phyloP scores from a whole-genome alignment of 1,139 yeast species.

The Pichia sp. region DNA sequence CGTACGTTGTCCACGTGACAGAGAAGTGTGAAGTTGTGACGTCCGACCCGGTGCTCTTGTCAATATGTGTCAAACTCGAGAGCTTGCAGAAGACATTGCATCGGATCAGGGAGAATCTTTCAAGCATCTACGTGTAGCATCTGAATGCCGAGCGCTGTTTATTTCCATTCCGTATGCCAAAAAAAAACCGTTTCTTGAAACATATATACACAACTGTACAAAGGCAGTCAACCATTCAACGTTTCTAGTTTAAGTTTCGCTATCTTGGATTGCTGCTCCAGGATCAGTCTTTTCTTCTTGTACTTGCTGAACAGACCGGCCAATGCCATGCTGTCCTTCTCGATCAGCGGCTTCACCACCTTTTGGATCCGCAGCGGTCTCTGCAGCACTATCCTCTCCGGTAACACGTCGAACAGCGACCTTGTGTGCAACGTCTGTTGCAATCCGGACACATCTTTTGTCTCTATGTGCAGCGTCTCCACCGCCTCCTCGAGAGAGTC shows the following conservation, averaged over 20 bases:
- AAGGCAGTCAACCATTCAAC: neutral
- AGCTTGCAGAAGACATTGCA: conserved; percentile 29
- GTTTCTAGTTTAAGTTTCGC: conserved; percentile 22
- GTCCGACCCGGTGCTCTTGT: conserved; percentile 32
- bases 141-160: neutral
- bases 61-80: conserved; percentile 31
- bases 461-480: conserved; percentile 1
- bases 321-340: conserved; percentile 19
- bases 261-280: conserved; percentile 20
- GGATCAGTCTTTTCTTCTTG: conserved; percentile 18
- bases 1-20: conserved; percentile 29
- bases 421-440: conserved; percentile 12
- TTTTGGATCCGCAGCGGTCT: conserved; percentile 20
- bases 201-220: neutral
- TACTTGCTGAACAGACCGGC: conserved; percentile 18
- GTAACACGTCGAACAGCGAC: conserved; percentile 28
- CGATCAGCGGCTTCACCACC: conserved; percentile 24
- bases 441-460: conserved; percentile 6
- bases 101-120: conserved; percentile 25
- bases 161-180: neutral
- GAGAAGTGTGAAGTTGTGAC: conserved; percentile 32
- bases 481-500: conserved; percentile 9
- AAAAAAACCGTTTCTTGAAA: neutral
- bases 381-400: conserved; percentile 24
- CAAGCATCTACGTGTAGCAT: conserved; percentile 2